Evolutionary conservation across 768 basidiomycete genomes (phyloP).

Genomic region (Kwoniella heveanensis): DNA sequence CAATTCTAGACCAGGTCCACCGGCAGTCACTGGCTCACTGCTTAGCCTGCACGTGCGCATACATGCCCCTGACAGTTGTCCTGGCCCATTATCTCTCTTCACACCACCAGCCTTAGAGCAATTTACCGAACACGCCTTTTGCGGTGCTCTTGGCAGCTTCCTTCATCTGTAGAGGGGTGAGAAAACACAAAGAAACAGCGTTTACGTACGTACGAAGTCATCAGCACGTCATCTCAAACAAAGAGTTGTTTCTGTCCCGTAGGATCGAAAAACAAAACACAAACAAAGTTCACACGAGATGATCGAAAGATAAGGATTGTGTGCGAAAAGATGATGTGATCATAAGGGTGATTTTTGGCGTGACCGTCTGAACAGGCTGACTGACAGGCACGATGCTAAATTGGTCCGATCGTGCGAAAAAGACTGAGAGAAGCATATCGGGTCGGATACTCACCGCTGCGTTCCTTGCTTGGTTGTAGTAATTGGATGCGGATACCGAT

Average conservation of each 20-base stretch:
- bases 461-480: constrained; percentile 48
- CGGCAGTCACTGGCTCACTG: no score
- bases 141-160: constrained; percentile 53
- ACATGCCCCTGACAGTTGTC: not conserved
- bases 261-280: not conserved
- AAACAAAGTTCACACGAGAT: no score
- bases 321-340: not conserved
- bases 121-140: constrained; percentile 48
- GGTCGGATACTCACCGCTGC: constrained; percentile 40
- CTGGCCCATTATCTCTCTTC: no score
- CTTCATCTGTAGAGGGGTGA: no score
- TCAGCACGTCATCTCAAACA: constrained; percentile 16
- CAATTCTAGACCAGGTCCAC: no score
- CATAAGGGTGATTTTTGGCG: no score
- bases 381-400: not conserved
- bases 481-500: constrained; percentile 40
- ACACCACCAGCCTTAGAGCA: constrained; percentile 19
- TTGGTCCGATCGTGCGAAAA: not conserved
- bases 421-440: not conserved
- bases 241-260: not conserved
- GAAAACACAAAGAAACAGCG: no score
- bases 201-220: not conserved
- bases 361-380: not conserved
- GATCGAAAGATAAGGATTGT: not conserved
- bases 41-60: no score